Base-by-base conservation (phyloP, 1,284 basidiomycete species). In the Cerioporus squamosus region DNA sequence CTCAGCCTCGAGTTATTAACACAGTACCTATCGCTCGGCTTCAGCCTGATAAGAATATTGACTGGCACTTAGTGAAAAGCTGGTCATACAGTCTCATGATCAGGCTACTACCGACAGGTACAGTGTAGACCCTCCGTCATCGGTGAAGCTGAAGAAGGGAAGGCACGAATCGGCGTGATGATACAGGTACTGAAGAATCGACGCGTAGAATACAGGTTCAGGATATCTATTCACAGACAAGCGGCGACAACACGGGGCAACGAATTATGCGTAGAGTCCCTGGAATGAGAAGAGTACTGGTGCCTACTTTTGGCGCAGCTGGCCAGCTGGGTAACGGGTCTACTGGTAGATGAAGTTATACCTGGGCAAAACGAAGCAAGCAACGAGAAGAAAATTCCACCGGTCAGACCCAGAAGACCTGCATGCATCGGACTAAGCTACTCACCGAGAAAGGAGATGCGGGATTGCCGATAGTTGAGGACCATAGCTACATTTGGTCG, bases 401-500 rank as follows among this genome's bases (percentile, higher is more conserved):
- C n/a, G n/a, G n/a, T n/a, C n/a, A n/a, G n/a, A n/a, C n/a, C n/a
- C n/a, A n/a, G 44, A 49, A 26, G 22, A 36, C 31, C 23, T 20
- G 20, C 14, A 24, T 9, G 5, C 6, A 39, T 39, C 22, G 24
- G n/a, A 1, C 38, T 2, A 57, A 15, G 23, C 36, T 17, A 75
- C 85, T 59, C 68, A 95, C 86, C 93, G 87, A 66, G 95, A 97
- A 40, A 99, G 81, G 65, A 97, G 76, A 73, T 98, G 95, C 9
- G 97, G 97, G 62, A 98, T 92, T 2, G 96, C 95, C 29, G 94
- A 93, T 14, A 98, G 83, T 69, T 97, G 95, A 0, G 96, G 96
- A 0, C 95, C 94, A 72, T 96, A 89, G 47, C 86, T 86, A 24
- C 2, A 17, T 31, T 40, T 7, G 18, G 40, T 40, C 17, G 49